phyloP scores from a whole-genome alignment of 2,329 filamentous ascomycete genomes.

The Hypoxylon sp. region DNA sequence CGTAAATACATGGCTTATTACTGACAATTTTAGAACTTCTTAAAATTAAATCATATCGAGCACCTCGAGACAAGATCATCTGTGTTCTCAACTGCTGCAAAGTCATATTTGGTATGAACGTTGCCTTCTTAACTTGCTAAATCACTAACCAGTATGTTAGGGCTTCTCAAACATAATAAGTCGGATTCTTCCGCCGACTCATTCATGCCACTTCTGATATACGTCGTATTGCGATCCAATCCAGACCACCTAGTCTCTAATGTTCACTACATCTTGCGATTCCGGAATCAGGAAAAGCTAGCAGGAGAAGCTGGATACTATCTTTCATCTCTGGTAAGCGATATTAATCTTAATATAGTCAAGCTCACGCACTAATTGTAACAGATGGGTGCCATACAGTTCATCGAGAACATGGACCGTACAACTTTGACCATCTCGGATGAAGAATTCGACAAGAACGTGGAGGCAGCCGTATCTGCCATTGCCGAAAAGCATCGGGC shows the following conservation, averaged over 20 bases:
- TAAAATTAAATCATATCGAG: constrained; percentile 97
- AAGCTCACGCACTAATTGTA: constrained; percentile 11
- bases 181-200: constrained; percentile 96
- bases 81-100: constrained; percentile 99
- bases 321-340: constrained; percentile 85
- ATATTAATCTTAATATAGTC: neutral
- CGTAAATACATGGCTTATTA: constrained; percentile 7
- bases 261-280: constrained; percentile 96
- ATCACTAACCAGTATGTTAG: constrained; percentile 58
- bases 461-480: constrained; percentile 95
- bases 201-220: constrained; percentile 95
- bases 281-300: constrained; percentile 97
- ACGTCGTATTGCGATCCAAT: constrained; percentile 93
- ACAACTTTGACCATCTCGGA: constrained; percentile 94
- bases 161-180: constrained; percentile 90
- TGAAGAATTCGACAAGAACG: constrained; percentile 94
- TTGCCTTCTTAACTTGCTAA: neutral
- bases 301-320: constrained; percentile 99
- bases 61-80: constrained; percentile 98
- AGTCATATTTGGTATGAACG: constrained; percentile 87
- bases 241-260: constrained; percentile 97
- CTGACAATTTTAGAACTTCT: constrained; percentile 77
- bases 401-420: constrained; percentile 95
- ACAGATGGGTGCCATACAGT: constrained; percentile 92
- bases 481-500: constrained; percentile 90